These are phyloP conservation scores for Penicillium atrosanguineum DNA, from an alignment of 495 filamentous ascomycete species.

Conservation along the genomic window DNA sequence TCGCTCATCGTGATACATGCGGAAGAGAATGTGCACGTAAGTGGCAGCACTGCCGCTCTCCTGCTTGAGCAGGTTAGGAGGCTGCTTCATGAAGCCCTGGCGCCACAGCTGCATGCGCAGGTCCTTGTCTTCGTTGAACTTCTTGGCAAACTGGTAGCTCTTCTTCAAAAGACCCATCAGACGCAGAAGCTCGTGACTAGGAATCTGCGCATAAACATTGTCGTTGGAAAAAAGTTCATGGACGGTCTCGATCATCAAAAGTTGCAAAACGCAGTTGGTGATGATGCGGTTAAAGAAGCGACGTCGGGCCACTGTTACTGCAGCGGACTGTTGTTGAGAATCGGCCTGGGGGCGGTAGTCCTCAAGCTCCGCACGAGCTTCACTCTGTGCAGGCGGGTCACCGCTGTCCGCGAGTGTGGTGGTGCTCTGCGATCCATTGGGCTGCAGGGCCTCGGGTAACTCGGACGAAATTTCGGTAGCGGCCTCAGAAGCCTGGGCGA, in stretches of 20 bases:
- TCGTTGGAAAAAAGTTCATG: constrained; percentile 98
- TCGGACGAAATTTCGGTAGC: constrained; percentile 19
- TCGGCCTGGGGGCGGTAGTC: constrained; percentile 75
- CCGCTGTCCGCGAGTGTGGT: constrained; percentile 39
- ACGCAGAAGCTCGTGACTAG: constrained; percentile 79
- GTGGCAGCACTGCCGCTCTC: constrained; percentile 89
- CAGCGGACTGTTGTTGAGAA: constrained; percentile 76
- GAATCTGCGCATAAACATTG: constrained; percentile 89
- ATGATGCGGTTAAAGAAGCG: constrained; percentile 99
- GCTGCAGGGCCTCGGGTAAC: constrained; percentile 54
- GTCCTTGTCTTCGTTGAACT: constrained; percentile 96
- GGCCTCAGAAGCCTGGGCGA: constrained; percentile 26
- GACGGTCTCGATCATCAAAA: constrained; percentile 99
- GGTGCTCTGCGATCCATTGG: constrained; percentile 54
- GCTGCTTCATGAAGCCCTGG: constrained; percentile 99
- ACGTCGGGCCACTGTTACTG: constrained; percentile 88
- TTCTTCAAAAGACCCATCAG: constrained; percentile 93
- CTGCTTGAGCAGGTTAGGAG: constrained; percentile 97
- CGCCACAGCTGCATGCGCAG: constrained; percentile 90
- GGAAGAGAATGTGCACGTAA: constrained; percentile 88
- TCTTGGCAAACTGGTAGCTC: constrained; percentile 91
- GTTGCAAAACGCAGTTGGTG: constrained; percentile 94
- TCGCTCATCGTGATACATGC: constrained; percentile 92
- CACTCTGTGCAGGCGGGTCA: constrained; percentile 36
- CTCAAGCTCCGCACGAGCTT: constrained; percentile 62